phyloP scores from a whole-genome alignment of 768 basidiomycete genomes.

The Phylloporus sp. region DNA sequence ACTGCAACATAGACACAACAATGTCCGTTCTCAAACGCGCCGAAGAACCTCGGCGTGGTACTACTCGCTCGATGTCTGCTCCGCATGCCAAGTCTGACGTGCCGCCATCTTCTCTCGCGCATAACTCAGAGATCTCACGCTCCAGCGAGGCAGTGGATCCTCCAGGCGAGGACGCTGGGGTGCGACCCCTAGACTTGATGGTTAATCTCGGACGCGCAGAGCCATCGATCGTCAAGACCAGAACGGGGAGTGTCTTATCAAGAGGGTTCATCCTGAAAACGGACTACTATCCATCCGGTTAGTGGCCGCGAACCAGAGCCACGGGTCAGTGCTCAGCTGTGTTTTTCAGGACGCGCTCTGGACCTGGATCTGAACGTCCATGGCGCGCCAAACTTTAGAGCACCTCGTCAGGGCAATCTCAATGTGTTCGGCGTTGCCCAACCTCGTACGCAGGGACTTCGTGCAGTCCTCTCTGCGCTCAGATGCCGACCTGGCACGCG shows the following conservation, averaged over 20 bases:
- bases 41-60: neutral
- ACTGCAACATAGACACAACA: too few species aligned
- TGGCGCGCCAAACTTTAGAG: conserved; percentile 94
- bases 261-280: conserved; percentile 94
- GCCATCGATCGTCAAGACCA: conserved; percentile 73
- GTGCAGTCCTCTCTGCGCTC: conserved; percentile 84
- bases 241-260: conserved; percentile 77
- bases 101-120: conserved; percentile 1
- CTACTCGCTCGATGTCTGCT: conserved; percentile 8
- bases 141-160: neutral
- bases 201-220: conserved; percentile 59
- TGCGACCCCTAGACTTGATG: conserved; percentile 53
- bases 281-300: conserved; percentile 79
- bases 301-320: conserved; percentile 10
- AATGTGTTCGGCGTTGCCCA: conserved; percentile 97
- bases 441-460: conserved; percentile 86
- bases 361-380: conserved; percentile 89
- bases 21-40: neutral
- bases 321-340: conserved; percentile 1
- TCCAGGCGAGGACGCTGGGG: conserved; percentile 4
- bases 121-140: conserved; percentile 6
- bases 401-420: conserved; percentile 68
- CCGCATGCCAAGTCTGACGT: conserved; percentile 5
- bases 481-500: conserved; percentile 61
- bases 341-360: conserved; percentile 65